Percentiles rank a stretch among this genome's conserved stretches.
Evolutionary conservation across 2,329 filamentous ascomycete species (phyloP).

Genomic region (Juglanconis juglandina): DNA sequence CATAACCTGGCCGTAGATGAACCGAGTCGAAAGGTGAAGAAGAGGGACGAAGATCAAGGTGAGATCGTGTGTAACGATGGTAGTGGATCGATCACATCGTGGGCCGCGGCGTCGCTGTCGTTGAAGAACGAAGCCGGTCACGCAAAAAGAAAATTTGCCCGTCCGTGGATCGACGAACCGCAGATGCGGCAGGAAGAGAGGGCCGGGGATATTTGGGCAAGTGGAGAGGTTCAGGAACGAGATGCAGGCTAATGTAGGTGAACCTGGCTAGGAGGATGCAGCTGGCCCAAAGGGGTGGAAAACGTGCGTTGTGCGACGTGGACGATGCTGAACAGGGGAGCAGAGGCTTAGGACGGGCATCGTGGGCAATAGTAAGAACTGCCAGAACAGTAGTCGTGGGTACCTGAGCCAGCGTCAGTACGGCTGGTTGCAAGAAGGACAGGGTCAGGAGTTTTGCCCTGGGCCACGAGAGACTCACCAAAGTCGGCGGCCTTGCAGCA

Average conservation of each 20-base stretch:
- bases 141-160: neutral
- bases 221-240: slow-evolving; percentile 8
- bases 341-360: slow-evolving; percentile 34
- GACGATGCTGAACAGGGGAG: neutral
- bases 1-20: neutral
- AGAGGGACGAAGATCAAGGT: neutral
- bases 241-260: slow-evolving; percentile 18
- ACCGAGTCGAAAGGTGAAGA: neutral
- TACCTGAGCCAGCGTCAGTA: slow-evolving; percentile 20
- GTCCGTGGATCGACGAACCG: neutral
- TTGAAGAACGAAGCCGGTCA: neutral
- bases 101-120: neutral
- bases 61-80: neutral
- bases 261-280: slow-evolving; percentile 17
- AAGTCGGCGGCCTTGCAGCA: slow-evolving; percentile 50
- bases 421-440: neutral
- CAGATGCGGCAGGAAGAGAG: neutral
- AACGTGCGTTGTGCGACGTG: slow-evolving; percentile 1
- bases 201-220: slow-evolving; percentile 9
- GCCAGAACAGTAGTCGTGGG: slow-evolving; percentile 47
- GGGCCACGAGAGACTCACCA: slow-evolving; percentile 25
- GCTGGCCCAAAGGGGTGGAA: slow-evolving; percentile 26
- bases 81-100: neutral
- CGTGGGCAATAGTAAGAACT: slow-evolving; percentile 39
- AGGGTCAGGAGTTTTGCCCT: neutral